Evolutionary conservation across 345 rosid species (phyloP).

Genomic region (Citropsis articulata): DNA sequence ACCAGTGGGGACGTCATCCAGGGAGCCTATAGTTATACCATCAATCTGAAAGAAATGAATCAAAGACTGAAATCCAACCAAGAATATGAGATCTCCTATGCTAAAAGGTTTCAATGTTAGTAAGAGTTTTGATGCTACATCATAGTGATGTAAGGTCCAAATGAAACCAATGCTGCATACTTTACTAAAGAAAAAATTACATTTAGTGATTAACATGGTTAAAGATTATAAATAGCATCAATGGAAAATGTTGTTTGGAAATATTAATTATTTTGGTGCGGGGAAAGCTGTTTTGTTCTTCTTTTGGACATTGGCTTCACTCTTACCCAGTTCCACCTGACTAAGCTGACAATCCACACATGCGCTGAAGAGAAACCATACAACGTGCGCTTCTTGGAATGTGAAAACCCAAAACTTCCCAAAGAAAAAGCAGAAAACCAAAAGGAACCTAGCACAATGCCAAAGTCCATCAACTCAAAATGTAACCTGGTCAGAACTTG

Average conservation of each 20-base stretch:
- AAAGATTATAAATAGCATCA: neutral
- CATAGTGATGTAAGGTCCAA: neutral
- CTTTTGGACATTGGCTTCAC: neutral
- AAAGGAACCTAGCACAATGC: neutral
- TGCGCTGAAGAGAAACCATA: neutral
- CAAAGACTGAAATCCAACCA: constrained; percentile 21
- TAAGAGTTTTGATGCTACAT: neutral
- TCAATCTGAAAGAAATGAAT: constrained; percentile 56
- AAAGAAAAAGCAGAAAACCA: neutral
- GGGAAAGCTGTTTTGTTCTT: neutral
- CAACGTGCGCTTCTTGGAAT: neutral
- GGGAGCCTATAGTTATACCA: constrained; percentile 69
- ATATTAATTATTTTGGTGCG: neutral
- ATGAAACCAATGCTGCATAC: neutral
- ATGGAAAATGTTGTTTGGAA: neutral
- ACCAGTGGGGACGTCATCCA: constrained; percentile 74
- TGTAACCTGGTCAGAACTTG: constrained; percentile 2
- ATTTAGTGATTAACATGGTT: neutral
- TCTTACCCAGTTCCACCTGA: neutral
- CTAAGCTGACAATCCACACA: neutral
- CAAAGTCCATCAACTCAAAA: neutral
- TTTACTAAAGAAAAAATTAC: neutral
- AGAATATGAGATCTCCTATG: constrained; percentile 2
- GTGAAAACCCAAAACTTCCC: neutral
- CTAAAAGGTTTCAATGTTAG: neutral